Evolutionary conservation across 768 basidiomycete genomes (phyloP), one percentile per base, ranked within the genome.

Genomic region (Auriscalpium microsporum): DNA sequence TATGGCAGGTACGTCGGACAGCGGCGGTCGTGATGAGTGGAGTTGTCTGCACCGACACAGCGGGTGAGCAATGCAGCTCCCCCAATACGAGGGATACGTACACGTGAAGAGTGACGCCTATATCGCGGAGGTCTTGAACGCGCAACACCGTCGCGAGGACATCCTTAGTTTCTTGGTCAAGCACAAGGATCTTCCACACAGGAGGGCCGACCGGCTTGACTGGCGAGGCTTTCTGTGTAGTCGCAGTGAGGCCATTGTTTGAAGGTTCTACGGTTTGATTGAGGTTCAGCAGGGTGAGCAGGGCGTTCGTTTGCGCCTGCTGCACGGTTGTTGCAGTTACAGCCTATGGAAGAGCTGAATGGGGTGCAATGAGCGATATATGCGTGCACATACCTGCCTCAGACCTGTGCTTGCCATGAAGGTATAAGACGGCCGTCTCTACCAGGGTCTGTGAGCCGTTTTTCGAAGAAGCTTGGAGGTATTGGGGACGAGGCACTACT

Each of bases 61-160:
- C 37, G 55, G 55, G 2, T 46, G 21, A 33, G 38, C 6, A 42
- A 40, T 46, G 35, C 5, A 13, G 42, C 10, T 45, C 61, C 50
- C 17, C 46, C n/a, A 45, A 42, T 21, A 56, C 33, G 23, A 53
- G 33, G 38, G 16, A 40, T 2, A 74, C 91, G 63, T 75, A 97
- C 94, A 98, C 93, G 73, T 99, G 96, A 56, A 99, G 77, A 9
- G 96, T 99, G 44, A 99, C 94, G 35, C 96, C 96, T 49, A 91
- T 90, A 65, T 98, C 95, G 54, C 96, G 81, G 58, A 99, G 77
- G 72, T 98, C 96, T 70, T 97, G 94, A 8, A 99, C 96, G 53
- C 94, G 83, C 60, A 99, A 73, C 17, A 93, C 88, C 1, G 95
- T 98, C 14, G 96, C 96, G 38, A 99, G 78, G 19, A 98, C 86